phyloP scores from a whole-genome alignment of 805 yeast species.

The Wickerhamomyces pijperi region DNA sequence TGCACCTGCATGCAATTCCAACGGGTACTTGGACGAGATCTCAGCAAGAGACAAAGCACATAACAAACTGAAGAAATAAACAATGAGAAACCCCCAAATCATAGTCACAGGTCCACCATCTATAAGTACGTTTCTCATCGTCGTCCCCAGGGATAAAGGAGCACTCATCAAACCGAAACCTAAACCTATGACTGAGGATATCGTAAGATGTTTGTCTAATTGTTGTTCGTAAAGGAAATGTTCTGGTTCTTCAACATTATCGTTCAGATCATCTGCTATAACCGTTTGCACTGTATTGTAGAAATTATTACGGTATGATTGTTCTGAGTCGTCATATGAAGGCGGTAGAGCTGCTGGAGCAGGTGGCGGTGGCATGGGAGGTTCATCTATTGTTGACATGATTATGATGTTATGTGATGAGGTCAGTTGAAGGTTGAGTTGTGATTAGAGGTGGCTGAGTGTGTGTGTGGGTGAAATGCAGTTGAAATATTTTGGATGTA shows the following conservation, averaged over 20 bases:
- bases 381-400: no score
- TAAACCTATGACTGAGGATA: slow-evolving; percentile 61
- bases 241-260: slow-evolving; percentile 35
- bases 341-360: neutral
- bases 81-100: slow-evolving; percentile 62
- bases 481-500: no score
- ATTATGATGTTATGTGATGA: no score
- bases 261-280: slow-evolving; percentile 19
- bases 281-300: slow-evolving; percentile 12
- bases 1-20: slow-evolving; percentile 69
- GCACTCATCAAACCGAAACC: slow-evolving; percentile 80
- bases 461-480: no score
- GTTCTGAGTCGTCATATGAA: neutral
- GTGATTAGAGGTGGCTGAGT: no score
- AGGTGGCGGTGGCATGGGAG: neutral
- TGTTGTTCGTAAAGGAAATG: slow-evolving; percentile 69
- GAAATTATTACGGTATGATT: slow-evolving; percentile 1
- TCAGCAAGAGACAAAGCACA: slow-evolving; percentile 70
- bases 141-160: slow-evolving; percentile 66
- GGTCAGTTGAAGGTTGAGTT: no score
- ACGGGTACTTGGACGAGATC: slow-evolving; percentile 66
- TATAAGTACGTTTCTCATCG: slow-evolving; percentile 56
- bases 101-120: slow-evolving; percentile 75
- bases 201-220: slow-evolving; percentile 54
- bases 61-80: slow-evolving; percentile 49